Conservation (phyloP, 768 basidiomycete genomes). For the Lactarius psammicola region DNA sequence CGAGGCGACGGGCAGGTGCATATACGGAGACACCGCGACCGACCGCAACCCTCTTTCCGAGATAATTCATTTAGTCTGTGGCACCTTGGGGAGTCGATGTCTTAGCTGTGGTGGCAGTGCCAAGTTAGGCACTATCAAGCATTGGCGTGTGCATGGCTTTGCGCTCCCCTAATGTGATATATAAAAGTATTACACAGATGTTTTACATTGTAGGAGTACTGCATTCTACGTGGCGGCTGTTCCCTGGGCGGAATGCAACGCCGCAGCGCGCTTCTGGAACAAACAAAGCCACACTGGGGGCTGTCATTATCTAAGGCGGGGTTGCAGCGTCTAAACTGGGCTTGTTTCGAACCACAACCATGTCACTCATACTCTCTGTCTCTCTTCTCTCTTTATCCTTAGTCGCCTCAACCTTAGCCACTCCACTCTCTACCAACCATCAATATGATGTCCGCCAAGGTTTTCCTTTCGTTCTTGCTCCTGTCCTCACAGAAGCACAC, state of each 20-base stretch:
- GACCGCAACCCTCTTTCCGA: constrained; percentile 11
- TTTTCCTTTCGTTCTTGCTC: constrained; percentile 55
- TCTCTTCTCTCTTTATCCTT: constrained; percentile 37
- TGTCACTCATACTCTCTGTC: constrained; percentile 25
- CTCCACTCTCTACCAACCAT: constrained; percentile 46
- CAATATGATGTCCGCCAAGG: constrained; percentile 38
- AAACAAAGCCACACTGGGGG: constrained; percentile 20
- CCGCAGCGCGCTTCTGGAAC: background rate
- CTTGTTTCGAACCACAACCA: constrained; percentile 36
- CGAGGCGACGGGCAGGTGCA: constrained; percentile 1
- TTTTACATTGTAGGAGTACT: background rate
- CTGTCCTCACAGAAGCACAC: constrained; percentile 46
- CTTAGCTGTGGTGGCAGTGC: background rate
- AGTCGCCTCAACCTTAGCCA: constrained; percentile 41
- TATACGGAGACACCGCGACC: constrained; percentile 2
- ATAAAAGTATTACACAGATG: background rate
- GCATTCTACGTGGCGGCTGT: background rate
- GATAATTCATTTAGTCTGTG: constrained; percentile 23
- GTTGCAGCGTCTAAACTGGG: background rate
- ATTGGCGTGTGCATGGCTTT: background rate
- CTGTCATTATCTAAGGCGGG: background rate
- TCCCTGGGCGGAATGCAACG: no score
- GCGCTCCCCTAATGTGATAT: background rate
- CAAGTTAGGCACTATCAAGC: background rate
- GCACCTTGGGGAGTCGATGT: background rate